Conservation (phyloP, 129 eudicot genomes). For the Deinandra increscens region DNA sequence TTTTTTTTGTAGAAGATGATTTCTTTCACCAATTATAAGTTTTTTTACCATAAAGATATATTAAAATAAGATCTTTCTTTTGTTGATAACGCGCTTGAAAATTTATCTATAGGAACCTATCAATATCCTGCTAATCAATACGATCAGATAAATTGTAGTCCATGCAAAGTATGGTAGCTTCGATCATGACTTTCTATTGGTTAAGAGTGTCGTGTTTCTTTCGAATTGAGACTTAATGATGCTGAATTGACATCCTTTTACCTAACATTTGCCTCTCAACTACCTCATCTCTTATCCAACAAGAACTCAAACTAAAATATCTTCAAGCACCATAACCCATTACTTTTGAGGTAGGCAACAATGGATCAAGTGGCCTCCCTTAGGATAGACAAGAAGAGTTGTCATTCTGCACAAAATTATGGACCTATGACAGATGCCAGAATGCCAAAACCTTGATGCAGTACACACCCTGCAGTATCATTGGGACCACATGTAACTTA, state of each 20-base stretch:
- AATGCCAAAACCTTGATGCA: constrained; percentile 21
- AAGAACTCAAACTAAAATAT: background rate
- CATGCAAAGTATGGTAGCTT: too few relatives aligned
- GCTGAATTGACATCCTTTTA: background rate
- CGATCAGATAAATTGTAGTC: too few relatives aligned
- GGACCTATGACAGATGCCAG: constrained; percentile 20
- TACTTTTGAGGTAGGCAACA: constrained; percentile 3
- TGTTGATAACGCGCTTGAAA: too few relatives aligned
- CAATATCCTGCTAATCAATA: too few relatives aligned
- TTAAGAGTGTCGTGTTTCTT: background rate
- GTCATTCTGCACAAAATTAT: constrained; percentile 25
- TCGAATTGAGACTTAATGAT: background rate
- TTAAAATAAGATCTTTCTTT: background rate
- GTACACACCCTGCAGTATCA: constrained; percentile 30
- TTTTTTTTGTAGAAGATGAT: too few relatives aligned
- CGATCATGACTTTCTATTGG: background rate
- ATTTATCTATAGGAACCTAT: too few relatives aligned
- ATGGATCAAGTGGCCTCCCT: constrained; percentile 5
- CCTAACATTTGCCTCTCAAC: background rate
- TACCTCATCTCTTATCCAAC: background rate
- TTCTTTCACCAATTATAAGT: too few relatives aligned
- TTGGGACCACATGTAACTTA: constrained; percentile 36
- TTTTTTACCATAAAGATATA: background rate
- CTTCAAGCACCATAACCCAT: background rate
- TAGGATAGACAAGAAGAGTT: constrained; percentile 2